Base-by-base conservation (phyloP, 2,329 filamentous ascomycete genomes). In the Paramyrothecium sp. region DNA sequence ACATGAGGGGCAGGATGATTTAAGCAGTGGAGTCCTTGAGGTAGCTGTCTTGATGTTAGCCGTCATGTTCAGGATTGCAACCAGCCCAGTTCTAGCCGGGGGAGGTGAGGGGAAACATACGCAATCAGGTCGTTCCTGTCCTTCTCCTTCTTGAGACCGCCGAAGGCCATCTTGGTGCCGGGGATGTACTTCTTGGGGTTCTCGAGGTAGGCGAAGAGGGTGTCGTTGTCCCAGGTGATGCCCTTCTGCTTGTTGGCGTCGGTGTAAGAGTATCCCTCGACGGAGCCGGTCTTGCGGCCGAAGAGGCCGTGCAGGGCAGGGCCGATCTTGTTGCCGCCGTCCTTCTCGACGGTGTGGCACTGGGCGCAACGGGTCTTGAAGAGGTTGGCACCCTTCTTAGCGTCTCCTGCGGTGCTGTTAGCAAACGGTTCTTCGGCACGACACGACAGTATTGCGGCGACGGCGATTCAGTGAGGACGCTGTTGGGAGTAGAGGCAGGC, bases 111-210 rank as follows among this genome's bases (percentile, higher is more conserved):
- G 17, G 44, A 34, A 61, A 86, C 89, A 71, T 90, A 94, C 89
- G 92, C 92, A 87, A 99, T 97, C 72, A 99, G 85, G 81, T 99
- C 94, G 79, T 98, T 97, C 78, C 95, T 88, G 84, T 98, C 95
- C 91, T 98, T 98, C 75, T 88, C 87, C 91, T 99, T 99, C 93
- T 99, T 99, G 75, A 99, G 87, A 79, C 95, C 95, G 82, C 95
- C 95, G 77, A 98, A 99, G 72, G 95, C 95, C 95, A 99, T 99
- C 92, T 98, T 99, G 83, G 95, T 99, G 70, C 95, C 95, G 69
- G 95, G 95, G 66, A 99, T 97, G 88, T 93, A 99, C 87, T 98
- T 98, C 90, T 99, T 99, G 82, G 95, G 95, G 90, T 98, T 98
- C 88, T 99, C 95, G 73, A 99, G 93, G 89, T 99, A 99, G 67